Conservation (phyloP, 2,329 filamentous ascomycete genomes). For the Colletotrichum sp. region DNA sequence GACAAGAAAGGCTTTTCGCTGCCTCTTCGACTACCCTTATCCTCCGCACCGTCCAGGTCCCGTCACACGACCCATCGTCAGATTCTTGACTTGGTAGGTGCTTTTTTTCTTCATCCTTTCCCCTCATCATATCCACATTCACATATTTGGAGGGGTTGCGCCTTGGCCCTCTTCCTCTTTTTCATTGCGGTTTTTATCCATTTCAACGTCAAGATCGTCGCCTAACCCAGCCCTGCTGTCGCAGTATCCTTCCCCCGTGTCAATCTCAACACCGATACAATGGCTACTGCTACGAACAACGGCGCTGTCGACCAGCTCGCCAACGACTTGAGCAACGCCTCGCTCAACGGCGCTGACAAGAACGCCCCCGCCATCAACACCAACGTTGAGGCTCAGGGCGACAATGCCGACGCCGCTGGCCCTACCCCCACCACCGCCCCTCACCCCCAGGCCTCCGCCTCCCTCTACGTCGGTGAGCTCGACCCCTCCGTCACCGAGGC, state of each 20-base stretch:
- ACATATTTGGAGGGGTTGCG: not conserved
- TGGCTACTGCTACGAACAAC: conserved; percentile 64
- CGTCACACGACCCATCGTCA: conserved; percentile 13
- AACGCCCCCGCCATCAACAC: conserved; percentile 75
- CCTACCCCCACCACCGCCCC: conserved; percentile 76
- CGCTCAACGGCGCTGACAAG: conserved; percentile 71
- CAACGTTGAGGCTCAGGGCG: conserved; percentile 61
- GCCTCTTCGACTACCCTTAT: conserved; percentile 1
- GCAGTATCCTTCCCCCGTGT: conserved; percentile 18
- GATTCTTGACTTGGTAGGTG: conserved; percentile 20
- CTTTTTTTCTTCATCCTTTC: not conserved
- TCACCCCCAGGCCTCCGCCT: conserved; percentile 91
- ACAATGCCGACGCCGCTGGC: conserved; percentile 68
- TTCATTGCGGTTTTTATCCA: not conserved
- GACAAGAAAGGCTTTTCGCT: conserved; percentile 14
- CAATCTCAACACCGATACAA: conserved; percentile 43
- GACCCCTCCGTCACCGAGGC: conserved; percentile 98
- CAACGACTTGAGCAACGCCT: conserved; percentile 75
- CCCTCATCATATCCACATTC: not conserved
- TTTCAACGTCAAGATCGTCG: not conserved
- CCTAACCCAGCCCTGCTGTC: not conserved
- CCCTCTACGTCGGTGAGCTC: conserved; percentile 98
- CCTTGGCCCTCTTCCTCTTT: not conserved
- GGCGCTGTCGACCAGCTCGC: conserved; percentile 80
- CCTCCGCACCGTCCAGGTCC: conserved; percentile 1